Conservation (phyloP, 73 alveolate genomes). For the Durusdinium trenchii region DNA sequence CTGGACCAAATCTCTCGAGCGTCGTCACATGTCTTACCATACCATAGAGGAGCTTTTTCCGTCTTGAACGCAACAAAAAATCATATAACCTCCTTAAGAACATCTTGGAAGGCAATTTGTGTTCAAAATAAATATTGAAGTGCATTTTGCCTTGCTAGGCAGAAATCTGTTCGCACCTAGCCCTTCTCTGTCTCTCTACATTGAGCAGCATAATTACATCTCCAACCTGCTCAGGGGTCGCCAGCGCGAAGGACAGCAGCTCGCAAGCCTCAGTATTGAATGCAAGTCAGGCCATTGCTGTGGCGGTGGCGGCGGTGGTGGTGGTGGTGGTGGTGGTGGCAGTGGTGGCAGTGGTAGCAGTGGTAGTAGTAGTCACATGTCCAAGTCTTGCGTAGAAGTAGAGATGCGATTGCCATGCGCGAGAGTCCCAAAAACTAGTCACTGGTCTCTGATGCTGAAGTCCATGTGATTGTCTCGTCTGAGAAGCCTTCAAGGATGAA, state of each 20-base stretch:
- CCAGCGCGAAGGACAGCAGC: constrained; percentile 84
- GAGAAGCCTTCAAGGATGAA: constrained; percentile 56
- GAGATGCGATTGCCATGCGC: neutral
- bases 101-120: neutral
- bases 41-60: neutral
- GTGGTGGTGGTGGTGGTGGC: no score
- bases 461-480: neutral
- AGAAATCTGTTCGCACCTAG: no score
- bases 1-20: neutral
- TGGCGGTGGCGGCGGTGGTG: no score
- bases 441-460: neutral
- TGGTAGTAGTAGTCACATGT: no score
- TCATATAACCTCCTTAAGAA: neutral
- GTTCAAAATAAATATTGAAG: neutral
- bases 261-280: constrained; percentile 69
- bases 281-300: no score
- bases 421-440: neutral
- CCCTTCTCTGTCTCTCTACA: neutral
- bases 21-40: neutral
- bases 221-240: constrained; percentile 41
- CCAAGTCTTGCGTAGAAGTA: no score
- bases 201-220: neutral
- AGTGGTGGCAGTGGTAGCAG: no score
- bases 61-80: neutral
- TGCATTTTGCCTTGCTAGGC: no score